Evolutionary conservation across 495 filamentous ascomycete species (phyloP).

Genomic region (Aspergillus campestris): DNA sequence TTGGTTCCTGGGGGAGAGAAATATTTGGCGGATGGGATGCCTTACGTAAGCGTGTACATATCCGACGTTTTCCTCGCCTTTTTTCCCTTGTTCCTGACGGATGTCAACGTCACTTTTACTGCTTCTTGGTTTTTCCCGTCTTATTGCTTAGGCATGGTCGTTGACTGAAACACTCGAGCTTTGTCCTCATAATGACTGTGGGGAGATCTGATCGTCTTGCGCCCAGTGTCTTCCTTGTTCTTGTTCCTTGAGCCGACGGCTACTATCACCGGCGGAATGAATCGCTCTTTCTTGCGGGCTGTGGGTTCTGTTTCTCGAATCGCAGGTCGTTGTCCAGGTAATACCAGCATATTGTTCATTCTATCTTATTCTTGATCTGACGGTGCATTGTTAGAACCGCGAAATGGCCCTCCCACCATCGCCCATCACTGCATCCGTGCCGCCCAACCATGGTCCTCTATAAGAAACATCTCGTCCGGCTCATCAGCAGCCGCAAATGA

Average conservation of each 20-base stretch:
- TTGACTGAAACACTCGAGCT: conserved; percentile 5
- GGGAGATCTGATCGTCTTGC: conserved; percentile 1
- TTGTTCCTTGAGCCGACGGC: conserved; percentile 9
- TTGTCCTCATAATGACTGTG: conserved; percentile 10
- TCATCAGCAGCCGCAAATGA: neutral
- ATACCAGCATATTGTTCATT: neutral
- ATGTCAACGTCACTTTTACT: neutral
- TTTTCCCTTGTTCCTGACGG: neutral
- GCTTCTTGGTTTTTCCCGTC: neutral
- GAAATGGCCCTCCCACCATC: neutral
- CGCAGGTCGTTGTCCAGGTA: conserved; percentile 6
- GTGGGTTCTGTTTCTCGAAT: conserved; percentile 10
- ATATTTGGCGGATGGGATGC: conserved; percentile 1
- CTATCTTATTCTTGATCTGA: neutral
- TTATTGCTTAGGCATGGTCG: neutral
- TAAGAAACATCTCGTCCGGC: neutral
- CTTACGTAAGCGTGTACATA: conserved; percentile 8
- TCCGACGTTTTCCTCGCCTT: neutral
- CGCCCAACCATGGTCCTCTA: neutral
- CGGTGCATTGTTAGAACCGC: neutral
- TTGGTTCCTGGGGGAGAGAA: no score
- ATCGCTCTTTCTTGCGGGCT: conserved; percentile 21
- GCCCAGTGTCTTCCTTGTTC: neutral
- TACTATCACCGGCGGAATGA: conserved; percentile 21
- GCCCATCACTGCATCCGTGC: conserved; percentile 1